Base-by-base conservation (phyloP, 306 rosid genomes). In the Begonia peltatifolia region DNA sequence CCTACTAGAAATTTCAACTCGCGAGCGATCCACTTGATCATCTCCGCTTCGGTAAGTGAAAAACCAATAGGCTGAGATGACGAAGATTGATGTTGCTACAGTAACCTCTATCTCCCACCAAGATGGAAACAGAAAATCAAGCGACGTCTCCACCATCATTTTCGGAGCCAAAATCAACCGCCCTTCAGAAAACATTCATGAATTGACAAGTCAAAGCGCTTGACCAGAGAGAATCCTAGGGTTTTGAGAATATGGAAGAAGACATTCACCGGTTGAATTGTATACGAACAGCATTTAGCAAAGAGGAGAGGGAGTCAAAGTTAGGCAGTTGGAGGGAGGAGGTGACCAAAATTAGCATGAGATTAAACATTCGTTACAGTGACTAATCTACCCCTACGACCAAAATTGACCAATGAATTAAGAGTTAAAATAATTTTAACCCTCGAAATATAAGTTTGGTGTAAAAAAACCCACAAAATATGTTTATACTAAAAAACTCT, bases 41-140 rank as follows among this genome's bases (percentile, higher is more conserved):
- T 63, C 59, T 6, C 42, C 71, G 41, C 73, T 64, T 41, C 74
- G 63, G 70, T 47, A 57, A 2, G 92, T 61, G 73, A 85, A 83
- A 64, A 78, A 74, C 80, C 79, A 79, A 74, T 74, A 80, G 9
- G 84, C 72, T 12, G 76, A 44, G 57, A 90, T 71, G 20, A 81
- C 75, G 57, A 85, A 83, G 20, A 71, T 15, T 23, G 99, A 79
- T 44, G 94, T 87, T 14, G 82, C 92, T 36, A 83, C 57, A 0
- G 95, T 47, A 52, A 90, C 90, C 76, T 90, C 42, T 79, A 85
- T 83, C 85, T 90, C 95, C 87, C 90, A 76, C 36, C 69, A 63
- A 12, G 99, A 80, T 0, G 99, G 99, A 30, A 90, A 17, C 4
- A 90, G 72, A 58, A 76, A 71, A 51, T 61, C 80, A 63, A 82